Evolutionary conservation across 1,284 basidiomycete genomes (phyloP).

Genomic region (Uromyces viciae-fabae): DNA sequence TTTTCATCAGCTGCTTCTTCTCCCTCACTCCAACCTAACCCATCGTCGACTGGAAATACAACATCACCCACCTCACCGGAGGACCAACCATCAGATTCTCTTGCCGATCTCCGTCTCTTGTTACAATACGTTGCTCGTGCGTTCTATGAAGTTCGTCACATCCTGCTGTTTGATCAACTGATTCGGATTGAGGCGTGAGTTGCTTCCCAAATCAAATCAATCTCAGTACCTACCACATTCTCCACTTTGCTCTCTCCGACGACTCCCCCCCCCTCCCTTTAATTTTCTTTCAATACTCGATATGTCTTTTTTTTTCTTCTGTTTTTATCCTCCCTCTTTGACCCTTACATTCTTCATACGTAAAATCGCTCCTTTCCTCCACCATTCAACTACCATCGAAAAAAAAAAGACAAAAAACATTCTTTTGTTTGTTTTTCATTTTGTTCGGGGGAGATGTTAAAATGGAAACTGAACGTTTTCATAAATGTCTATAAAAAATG

Average conservation of each 20-base stretch:
- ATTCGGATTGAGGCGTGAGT: slow-evolving; percentile 59
- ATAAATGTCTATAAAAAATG: slow-evolving; percentile 11
- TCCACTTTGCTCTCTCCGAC: background rate
- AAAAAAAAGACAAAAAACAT: no score
- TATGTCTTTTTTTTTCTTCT: no score
- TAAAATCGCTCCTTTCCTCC: background rate
- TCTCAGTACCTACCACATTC: background rate
- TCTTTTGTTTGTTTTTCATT: no score
- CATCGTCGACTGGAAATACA: slow-evolving; percentile 12
- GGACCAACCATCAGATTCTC: slow-evolving; percentile 24
- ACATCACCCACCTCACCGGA: slow-evolving; percentile 15
- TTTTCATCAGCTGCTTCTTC: slow-evolving; percentile 29
- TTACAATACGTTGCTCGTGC: slow-evolving; percentile 87
- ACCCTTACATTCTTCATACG: background rate
- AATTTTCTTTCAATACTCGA: no score
- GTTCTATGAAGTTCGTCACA: slow-evolving; percentile 89
- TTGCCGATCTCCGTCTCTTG: slow-evolving; percentile 54
- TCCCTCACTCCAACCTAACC: slow-evolving; percentile 29
- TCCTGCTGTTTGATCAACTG: slow-evolving; percentile 87
- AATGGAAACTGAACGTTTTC: slow-evolving; percentile 35
- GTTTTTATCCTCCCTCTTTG: no score
- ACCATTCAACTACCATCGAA: no score
- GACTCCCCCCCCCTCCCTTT: background rate
- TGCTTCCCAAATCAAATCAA: no score
- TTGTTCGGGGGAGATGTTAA: no score